Evolutionary conservation across 2,329 filamentous ascomycete species (phyloP).

Genomic region (Colletotrichum caudatum): DNA sequence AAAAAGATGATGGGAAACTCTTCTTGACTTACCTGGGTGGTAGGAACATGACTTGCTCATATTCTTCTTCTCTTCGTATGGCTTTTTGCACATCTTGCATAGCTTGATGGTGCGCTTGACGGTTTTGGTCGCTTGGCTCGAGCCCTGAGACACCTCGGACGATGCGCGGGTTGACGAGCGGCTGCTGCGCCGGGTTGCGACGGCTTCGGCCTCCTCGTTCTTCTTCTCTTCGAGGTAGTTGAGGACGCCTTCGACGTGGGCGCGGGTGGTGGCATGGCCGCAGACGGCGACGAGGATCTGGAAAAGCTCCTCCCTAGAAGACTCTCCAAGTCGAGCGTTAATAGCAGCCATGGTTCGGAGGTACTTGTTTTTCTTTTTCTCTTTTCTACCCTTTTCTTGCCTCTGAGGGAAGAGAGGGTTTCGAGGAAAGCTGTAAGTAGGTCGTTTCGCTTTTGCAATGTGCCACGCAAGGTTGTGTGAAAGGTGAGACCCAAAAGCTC

Average conservation of each 20-base stretch:
- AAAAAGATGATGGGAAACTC: background rate
- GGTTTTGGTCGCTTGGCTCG: background rate
- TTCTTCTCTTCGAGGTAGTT: slow-evolving; percentile 26
- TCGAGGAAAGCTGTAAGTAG: background rate
- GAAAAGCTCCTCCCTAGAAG: slow-evolving; percentile 25
- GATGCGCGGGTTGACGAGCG: slow-evolving; percentile 15
- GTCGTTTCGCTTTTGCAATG: background rate
- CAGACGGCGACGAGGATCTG: slow-evolving; percentile 18
- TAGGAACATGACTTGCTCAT: slow-evolving; percentile 5
- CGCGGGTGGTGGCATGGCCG: slow-evolving; percentile 16
- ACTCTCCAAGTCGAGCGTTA: slow-evolving; percentile 1
- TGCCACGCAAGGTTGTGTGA: background rate
- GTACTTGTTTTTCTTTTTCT: background rate
- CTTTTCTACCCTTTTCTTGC: too few relatives aligned
- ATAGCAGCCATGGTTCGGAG: slow-evolving; percentile 2
- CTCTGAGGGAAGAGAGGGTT: background rate
- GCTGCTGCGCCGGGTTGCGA: slow-evolving; percentile 9
- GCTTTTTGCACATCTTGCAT: slow-evolving; percentile 18
- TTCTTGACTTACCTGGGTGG: slow-evolving; percentile 13
- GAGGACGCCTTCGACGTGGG: slow-evolving; percentile 14
- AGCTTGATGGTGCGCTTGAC: slow-evolving; percentile 20
- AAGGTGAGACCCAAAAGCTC: background rate
- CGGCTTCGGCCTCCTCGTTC: background rate
- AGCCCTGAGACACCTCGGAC: slow-evolving; percentile 28
- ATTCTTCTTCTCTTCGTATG: slow-evolving; percentile 29